Base-by-base conservation (phyloP, 116 monocot genomes). In the Iris pallida region DNA sequence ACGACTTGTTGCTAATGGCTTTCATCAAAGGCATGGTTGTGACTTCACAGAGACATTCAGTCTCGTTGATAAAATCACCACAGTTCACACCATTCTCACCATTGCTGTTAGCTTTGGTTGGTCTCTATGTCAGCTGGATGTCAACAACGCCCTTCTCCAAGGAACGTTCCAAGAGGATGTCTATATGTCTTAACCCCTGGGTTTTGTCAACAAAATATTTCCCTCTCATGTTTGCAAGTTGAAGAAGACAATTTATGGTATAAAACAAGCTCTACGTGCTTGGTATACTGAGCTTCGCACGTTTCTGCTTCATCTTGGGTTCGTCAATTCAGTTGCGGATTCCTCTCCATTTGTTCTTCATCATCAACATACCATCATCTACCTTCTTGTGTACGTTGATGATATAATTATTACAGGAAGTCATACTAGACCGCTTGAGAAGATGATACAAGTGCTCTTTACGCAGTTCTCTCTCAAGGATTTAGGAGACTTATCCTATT, bases 1-100 rank as follows among this genome's bases (percentile, higher is more conserved):
- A 6, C 13, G 56, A 57, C 15, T 5, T 4, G 56, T 14, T 57
- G 56, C 56, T 5, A 57, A 14, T 8, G 13, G 56, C 5, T n/a
- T 57, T 6, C 56, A 57, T 14, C 56, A 57, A 57, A 4, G 5
- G 5, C 4, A 13, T 6, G 56, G 56, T 4, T 8, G 7, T 57
- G 56, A 57, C 56, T 57, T 57, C 15, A 57, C 5, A 6, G 56
- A 57, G 5, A 57, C 56, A 57, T 57, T 57, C 15, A 57, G 56
- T 57, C 56, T n/a, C 15, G 56, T 57, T 57, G 56, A 6, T 5
- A 5, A 14, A 17, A 6, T 4, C 5, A 57, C 56, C 15, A 57
- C 56, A 6, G 15, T 57, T 17, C 4, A n/a, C 4, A 6, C 15
- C 7, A 14, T 57, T 57, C 56, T 57, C 13, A 57, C 56, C 13